Conservation (phyloP, 2,329 filamentous ascomycete species). For the Sarocladium kiliense region DNA sequence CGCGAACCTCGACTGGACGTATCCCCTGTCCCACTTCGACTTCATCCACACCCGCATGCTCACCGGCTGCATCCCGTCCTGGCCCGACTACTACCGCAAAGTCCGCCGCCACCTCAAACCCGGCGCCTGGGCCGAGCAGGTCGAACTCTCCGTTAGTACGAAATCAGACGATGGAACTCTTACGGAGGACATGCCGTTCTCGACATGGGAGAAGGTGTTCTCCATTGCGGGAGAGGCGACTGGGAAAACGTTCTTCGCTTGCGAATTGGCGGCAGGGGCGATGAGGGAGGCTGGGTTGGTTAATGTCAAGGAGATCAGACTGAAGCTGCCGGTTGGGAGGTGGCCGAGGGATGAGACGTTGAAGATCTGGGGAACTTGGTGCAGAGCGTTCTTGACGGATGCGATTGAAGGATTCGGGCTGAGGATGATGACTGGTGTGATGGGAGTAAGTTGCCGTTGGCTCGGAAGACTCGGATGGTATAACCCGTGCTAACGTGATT, state of each 20-base stretch:
- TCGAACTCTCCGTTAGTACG: slow-evolving; percentile 1
- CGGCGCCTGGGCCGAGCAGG: slow-evolving; percentile 11
- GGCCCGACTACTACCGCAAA: slow-evolving; percentile 12
- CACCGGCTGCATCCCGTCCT: slow-evolving; percentile 21
- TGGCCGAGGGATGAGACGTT: slow-evolving; percentile 10
- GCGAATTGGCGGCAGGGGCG: neutral
- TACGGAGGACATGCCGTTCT: neutral
- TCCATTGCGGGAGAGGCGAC: neutral
- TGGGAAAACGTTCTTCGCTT: neutral
- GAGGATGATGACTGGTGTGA: slow-evolving; percentile 5
- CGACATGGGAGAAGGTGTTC: slow-evolving; percentile 3
- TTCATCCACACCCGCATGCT: slow-evolving; percentile 29
- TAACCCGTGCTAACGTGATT: neutral
- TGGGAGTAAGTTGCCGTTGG: neutral
- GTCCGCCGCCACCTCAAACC: slow-evolving; percentile 10
- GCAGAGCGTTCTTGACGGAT: neutral
- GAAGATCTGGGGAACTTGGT: slow-evolving; percentile 5
- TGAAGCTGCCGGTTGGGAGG: slow-evolving; percentile 10
- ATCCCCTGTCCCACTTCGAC: slow-evolving; percentile 32
- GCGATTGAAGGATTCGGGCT: slow-evolving; percentile 2
- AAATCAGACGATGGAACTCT: neutral
- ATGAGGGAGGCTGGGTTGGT: slow-evolving; percentile 7
- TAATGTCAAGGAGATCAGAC: slow-evolving; percentile 5
- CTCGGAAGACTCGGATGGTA: too few relatives aligned
- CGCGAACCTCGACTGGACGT: slow-evolving; percentile 46